These are phyloP conservation scores for Cladorrhinum samala DNA, from an alignment of 495 filamentous ascomycete species.

Conservation along the genomic window DNA sequence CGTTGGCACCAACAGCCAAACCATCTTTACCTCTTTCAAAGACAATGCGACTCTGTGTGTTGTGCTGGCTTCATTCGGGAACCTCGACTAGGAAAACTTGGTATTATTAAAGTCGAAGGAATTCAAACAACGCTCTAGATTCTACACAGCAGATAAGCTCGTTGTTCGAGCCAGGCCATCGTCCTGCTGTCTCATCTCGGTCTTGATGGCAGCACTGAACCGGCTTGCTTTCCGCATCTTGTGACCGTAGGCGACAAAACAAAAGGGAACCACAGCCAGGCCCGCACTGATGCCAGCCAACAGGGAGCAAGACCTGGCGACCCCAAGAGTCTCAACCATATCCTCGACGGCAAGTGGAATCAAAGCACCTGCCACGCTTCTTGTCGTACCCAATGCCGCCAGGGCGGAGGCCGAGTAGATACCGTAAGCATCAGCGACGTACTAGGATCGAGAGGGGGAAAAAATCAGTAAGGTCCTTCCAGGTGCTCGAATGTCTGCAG, in stretches of 20 bases:
- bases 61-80: too few species aligned
- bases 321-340: constrained; percentile 19
- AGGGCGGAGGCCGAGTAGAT: constrained; percentile 61
- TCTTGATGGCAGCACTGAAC: constrained; percentile 14
- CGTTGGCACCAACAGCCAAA: too few species aligned
- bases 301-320: constrained; percentile 23
- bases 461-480: not conserved
- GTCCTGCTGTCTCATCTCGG: not conserved
- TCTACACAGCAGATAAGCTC: constrained; percentile 15
- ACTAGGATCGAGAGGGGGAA: too few species aligned
- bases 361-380: constrained; percentile 53
- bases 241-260: constrained; percentile 22
- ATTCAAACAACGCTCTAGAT: too few species aligned
- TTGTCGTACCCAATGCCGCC: constrained; percentile 50
- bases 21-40: too few species aligned
- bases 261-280: constrained; percentile 22
- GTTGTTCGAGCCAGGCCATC: constrained; percentile 5
- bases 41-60: too few species aligned
- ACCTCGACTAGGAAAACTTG: too few species aligned
- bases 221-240: constrained; percentile 17
- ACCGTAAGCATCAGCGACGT: constrained; percentile 64
- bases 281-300: constrained; percentile 21
- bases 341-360: constrained; percentile 36
- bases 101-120: too few species aligned
- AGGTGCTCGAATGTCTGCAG: not conserved